Evolutionary conservation across 1,284 basidiomycete genomes (phyloP), one percentile per base, ranked within the genome.

Genomic region (Athelia sp.): DNA sequence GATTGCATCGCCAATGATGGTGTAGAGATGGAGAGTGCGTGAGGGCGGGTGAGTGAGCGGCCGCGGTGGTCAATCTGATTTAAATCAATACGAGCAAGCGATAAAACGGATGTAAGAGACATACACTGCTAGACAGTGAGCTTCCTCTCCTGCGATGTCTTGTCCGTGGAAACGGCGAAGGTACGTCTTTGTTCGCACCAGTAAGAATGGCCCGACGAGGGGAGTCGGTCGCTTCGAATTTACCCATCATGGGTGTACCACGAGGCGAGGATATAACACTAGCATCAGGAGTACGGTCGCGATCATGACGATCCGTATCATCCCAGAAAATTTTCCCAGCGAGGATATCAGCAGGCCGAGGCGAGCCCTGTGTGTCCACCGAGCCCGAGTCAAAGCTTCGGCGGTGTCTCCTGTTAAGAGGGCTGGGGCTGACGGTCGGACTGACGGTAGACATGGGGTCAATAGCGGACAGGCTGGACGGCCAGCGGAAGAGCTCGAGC

Each of bases 371-470:
- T 13, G 61, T 56, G 26, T 59, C 53, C 40, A 50, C 53, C 3
- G 65, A 61, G 22, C 60, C 60, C 31, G 64, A 65, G 36, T n/a
- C 19, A 17, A 66, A 21, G 15, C 22, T 21, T 10, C 19, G 10
- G 18, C 43, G 43, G 15, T 40, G 61, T 48, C 51, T 62, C 47
- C 66, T 64, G 52, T 63, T 54, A 40, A 67, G 66, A 1, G 72
- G 67, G 38, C 61, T 63, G 13, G 79, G 76, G 48, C 75, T 74
- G 11, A 70, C 66, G 38, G 64, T 63, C 2, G 80, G 81, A 52
- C 78, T 83, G 60, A 89, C 73, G 10, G 84, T 89, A 19, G 83
- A 86, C 58, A 84, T 68, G 43, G 87, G 87, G 53, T 89, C 76
- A 65, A 90, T 83, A n/a, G 84, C 75, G 19, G 79, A 79, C 40